A percentile compares a stretch with the other conserved stretches of the same genome.
These are phyloP conservation scores for Ceratobasidium sp. DNA, from an alignment of 1,284 basidiomycete genomes.

Conservation along the genomic window DNA sequence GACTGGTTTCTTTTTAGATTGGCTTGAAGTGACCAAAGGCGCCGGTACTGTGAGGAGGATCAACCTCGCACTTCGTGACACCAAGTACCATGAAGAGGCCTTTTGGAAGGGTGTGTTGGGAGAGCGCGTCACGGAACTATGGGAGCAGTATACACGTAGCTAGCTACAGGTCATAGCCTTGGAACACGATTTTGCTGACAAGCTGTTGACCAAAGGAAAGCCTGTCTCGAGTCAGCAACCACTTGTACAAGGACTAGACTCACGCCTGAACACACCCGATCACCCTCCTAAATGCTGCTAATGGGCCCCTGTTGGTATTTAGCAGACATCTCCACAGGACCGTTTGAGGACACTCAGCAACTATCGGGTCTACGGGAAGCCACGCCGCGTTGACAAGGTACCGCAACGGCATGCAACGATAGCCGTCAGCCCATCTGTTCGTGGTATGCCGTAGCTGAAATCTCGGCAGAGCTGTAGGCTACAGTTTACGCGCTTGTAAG, in stretches of 20 bases:
- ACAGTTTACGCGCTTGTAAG: neutral
- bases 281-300: too few relatives aligned
- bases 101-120: conserved; percentile 34
- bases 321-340: neutral
- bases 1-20: conserved; percentile 48
- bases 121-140: conserved; percentile 27
- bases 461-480: neutral
- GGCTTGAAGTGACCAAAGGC: conserved; percentile 40
- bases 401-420: too few relatives aligned
- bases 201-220: too few relatives aligned
- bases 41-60: conserved; percentile 33
- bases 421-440: neutral
- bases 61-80: conserved; percentile 31
- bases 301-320: too few relatives aligned
- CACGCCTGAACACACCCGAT: too few relatives aligned
- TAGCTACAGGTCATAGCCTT: neutral
- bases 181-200: too few relatives aligned
- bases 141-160: conserved; percentile 24
- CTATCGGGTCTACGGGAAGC: too few relatives aligned
- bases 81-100: neutral
- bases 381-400: too few relatives aligned
- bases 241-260: too few relatives aligned
- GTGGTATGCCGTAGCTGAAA: neutral
- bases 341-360: neutral
- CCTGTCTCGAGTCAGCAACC: neutral